Evolutionary conservation across 2,329 filamentous ascomycete species (phyloP), one percentile per base, ranked within the genome.

Genomic region (Phaeosphaeriaceae sp.): DNA sequence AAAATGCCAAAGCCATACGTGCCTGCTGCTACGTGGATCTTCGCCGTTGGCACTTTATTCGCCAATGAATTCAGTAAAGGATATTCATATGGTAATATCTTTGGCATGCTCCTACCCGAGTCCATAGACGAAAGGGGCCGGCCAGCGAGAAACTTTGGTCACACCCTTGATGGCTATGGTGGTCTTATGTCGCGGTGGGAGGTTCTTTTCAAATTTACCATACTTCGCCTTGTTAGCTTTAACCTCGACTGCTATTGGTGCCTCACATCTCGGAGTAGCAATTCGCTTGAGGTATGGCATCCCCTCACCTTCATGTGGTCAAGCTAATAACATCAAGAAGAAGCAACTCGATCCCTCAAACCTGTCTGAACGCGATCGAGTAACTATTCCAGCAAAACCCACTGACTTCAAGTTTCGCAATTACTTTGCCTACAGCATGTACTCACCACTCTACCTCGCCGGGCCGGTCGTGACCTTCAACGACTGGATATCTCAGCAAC

Each of bases 171-270:
- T 74, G 80, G 81, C 43, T 87, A 88, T 58, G 86, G 90, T 6
- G 94, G 94, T 0, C 77, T 99, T n/a, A 86, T 96, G 69, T 81
- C 87, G 0, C 84, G 93, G 50, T 99, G 94, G 94, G 91, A 97
- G 71, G 87, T 99, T n/a, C 81, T 97, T 4, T 99, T 99, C 81
- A 99, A 99, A 67, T 85, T 99, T 54, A 97, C 93, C 3, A 87
- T 97, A 20, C 78, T 99, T 47, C 87, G 94, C 4, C 80, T 97
- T 39, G 92, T 99, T 64, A 97, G 93, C 71, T 99, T 96, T 81
- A 97, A 97, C 72, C 75, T 99, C 68, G 94, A 99, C 74, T 92
- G 96, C 71, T 93, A 96, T 72, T 99, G 94, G 93, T 94, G 90
- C 63, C 73, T 89, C 2, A 85, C 89, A 56, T 81, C 84, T 50